Percentiles rank a stretch among this genome's conserved stretches.
These are phyloP conservation scores for Trametes versicolor DNA, from an alignment of 1,284 basidiomycete genomes.

Conservation along the genomic window DNA sequence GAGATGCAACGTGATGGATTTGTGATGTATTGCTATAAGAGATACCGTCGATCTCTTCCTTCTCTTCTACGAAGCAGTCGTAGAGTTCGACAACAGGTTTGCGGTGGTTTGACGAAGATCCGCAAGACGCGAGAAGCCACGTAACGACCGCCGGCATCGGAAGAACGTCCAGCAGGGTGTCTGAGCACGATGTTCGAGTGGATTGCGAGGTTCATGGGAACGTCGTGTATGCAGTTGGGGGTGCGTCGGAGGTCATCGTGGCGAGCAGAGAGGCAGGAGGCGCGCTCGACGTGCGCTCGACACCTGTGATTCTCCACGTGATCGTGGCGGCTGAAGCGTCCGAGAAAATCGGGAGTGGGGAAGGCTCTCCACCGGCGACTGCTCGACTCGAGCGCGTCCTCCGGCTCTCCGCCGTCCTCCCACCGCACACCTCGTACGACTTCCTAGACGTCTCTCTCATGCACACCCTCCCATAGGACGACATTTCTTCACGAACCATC, in stretches of 20 bases:
- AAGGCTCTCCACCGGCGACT: constrained; percentile 19
- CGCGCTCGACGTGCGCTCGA: not conserved
- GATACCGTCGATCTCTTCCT: no score
- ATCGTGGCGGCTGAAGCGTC: constrained; percentile 14
- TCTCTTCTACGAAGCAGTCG: no score
- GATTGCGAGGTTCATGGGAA: no score
- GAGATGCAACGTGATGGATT: no score
- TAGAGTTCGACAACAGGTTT: no score
- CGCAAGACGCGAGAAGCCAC: no score
- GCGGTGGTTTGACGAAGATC: no score
- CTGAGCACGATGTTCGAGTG: no score
- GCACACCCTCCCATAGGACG: constrained; percentile 15
- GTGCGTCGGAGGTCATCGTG: not conserved
- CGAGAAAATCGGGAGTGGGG: constrained; percentile 12
- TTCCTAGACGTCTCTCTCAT: constrained; percentile 2
- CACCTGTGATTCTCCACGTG: constrained; percentile 9
- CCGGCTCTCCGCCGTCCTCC: constrained; percentile 1
- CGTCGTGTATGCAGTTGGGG: no score
- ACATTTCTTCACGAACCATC: not conserved
- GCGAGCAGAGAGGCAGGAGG: not conserved
- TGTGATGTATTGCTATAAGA: no score
- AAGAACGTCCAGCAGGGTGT: no score
- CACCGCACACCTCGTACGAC: constrained; percentile 11
- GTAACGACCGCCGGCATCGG: no score
- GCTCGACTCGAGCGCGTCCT: not conserved